These are phyloP conservation scores for Lojkania enalia DNA, from an alignment of 2,329 filamentous ascomycete species.

Conservation along the genomic window DNA sequence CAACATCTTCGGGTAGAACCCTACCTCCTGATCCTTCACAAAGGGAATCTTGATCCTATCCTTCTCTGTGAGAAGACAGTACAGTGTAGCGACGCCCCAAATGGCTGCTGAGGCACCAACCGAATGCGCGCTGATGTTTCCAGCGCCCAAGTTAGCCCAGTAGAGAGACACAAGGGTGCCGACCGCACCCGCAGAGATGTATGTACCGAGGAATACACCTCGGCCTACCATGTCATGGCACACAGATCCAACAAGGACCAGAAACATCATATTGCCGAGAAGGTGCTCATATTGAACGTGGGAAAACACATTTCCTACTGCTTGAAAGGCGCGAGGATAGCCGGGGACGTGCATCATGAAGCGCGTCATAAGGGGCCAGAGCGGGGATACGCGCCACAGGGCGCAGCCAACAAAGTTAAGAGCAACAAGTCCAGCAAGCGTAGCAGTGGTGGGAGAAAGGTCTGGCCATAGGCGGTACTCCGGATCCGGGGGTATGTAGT, in stretches of 20 bases:
- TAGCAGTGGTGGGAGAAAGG: slow-evolving; percentile 39
- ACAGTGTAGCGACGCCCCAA: slow-evolving; percentile 37
- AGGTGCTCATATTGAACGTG: slow-evolving; percentile 65
- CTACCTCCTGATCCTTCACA: slow-evolving; percentile 28
- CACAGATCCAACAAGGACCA: slow-evolving; percentile 66
- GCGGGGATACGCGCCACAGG: slow-evolving; percentile 65
- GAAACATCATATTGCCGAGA: slow-evolving; percentile 63
- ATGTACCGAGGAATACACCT: slow-evolving; percentile 41
- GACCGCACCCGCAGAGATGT: slow-evolving; percentile 38
- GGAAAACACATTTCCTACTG: slow-evolving; percentile 69
- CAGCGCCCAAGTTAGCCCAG: slow-evolving; percentile 39
- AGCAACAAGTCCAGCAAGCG: slow-evolving; percentile 64
- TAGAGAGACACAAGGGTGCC: slow-evolving; percentile 35
- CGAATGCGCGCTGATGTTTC: slow-evolving; percentile 30
- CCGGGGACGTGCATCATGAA: slow-evolving; percentile 54
- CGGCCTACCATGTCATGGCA: slow-evolving; percentile 42
- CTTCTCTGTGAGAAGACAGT: slow-evolving; percentile 35
- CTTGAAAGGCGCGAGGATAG: slow-evolving; percentile 63
- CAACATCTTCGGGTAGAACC: slow-evolving; percentile 37
- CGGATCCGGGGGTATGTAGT: slow-evolving; percentile 36
- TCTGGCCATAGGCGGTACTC: slow-evolving; percentile 39
- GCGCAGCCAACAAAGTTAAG: slow-evolving; percentile 61
- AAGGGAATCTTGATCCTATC: slow-evolving; percentile 39
- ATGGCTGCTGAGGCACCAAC: slow-evolving; percentile 41
- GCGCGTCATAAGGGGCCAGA: slow-evolving; percentile 69